Evolutionary conservation across 257 asterid genomes (phyloP), one percentile per base, ranked within the genome.

Genomic region (Ophiorrhiza pumila): DNA sequence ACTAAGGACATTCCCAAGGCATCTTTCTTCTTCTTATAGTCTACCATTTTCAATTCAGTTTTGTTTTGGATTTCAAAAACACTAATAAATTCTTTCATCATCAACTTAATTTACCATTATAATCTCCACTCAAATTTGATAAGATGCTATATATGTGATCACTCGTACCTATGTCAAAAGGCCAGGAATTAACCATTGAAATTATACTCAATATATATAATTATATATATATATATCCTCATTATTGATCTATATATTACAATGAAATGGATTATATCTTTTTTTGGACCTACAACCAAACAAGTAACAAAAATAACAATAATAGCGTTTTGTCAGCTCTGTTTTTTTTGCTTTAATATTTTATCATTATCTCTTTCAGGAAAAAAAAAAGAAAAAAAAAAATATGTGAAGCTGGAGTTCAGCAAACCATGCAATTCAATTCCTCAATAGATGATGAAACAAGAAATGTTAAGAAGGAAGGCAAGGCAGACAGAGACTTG

Each of bases 401-500:
- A n/a, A n/a, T n/a, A n/a, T n/a, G n/a, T n/a, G n/a, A n/a, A n/a
- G n/a, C n/a, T n/a, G n/a, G n/a, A n/a, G n/a, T n/a, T n/a, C n/a
- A n/a, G n/a, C n/a, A n/a, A 27, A 11, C 59, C 47, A 15, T 18
- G 65, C 64, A 73, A 49, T 11, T n/a, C 69, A 65, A 25, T 45
- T 49, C 58, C 43, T 31, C 31, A 34, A 4, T 23, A 41, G 39
- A 70, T 65, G 37, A 43, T 74, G 34, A 52, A 31, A 6, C 17
- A 47, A 39, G 52, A 67, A 45, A 59, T 18, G 42, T 12, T 29
- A 13, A 45, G 68, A 43, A 31, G 35, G 31, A 42, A 59, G 15
- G 45, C 22, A 35, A 60, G 25, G 47, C n/a, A 45, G 72, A 42
- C 31, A 2, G 56, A 31, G 79, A 32, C 71, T 49, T 62, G 68